Base-by-base conservation (phyloP, 345 rosid species). In the Cochlearia excelsa region DNA sequence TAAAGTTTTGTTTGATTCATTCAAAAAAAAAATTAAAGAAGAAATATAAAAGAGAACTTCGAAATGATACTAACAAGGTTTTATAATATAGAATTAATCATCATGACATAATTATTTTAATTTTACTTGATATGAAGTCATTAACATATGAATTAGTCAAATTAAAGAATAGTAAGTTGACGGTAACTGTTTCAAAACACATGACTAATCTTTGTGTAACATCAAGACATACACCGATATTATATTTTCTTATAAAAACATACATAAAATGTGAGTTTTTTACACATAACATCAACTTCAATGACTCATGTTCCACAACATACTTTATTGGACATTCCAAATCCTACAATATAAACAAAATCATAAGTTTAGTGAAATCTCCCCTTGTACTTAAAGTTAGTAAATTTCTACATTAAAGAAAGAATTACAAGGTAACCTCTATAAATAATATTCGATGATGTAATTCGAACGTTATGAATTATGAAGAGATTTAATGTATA, bases 151-250 rank as follows among this genome's bases (percentile, higher is more conserved):
- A 71, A 47, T 4, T 2, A 23, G 79, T 1, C 34, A 79, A 4
- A 16, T 34, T 1, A 0, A 52, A 7, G 46, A 72, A 39, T 9
- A 83, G 44, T 1, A 57, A 30, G 53, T 57, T 77, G 94, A 68
- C 83, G 94, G 51, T 75, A 83, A 73, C 89, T 83, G 62, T 86
- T 87, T 84, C 86, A 86, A 58, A 83, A 86, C 23, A 86, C 68
- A 63, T 81, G 79, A 10, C 51, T 68, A n/a, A n/a, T n/a, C n/a
- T n/a, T n/a, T n/a, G n/a, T 0, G 75, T 67, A 11, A 41, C 72
- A 43, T 86, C 75, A 0, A 70, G 2, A 61, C 94, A 86, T 5
- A 74, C 75, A 11, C 78, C n/a, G n/a, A n/a, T n/a, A n/a, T n/a
- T n/a, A n/a, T n/a, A n/a, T n/a, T n/a, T n/a, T n/a, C n/a, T n/a